Evolutionary conservation across 108 stramenopile species (phyloP), one percentile per base, ranked within the genome.

Genomic region (Cylindrotheca fusiformis): DNA sequence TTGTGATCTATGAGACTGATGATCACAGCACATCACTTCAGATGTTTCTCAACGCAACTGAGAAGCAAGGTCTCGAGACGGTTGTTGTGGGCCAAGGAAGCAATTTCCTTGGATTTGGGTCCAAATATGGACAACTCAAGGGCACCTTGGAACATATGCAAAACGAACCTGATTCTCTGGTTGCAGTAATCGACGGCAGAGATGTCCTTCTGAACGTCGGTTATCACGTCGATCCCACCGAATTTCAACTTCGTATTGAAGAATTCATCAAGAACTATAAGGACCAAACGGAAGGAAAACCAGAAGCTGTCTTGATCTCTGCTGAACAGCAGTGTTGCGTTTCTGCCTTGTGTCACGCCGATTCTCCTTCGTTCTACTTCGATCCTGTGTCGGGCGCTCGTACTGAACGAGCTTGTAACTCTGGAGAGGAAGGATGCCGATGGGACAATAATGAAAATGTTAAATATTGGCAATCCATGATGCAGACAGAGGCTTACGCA

Each of bases 41-140:
- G 36, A 41, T 41, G 36, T 41, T 41, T 41, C 36, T 41, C 36
- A 41, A 41, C 36, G 36, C 36, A 41, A 41, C 36, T 14, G 36
- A 41, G 14, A 41, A 14, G 14, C 10, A 10, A 10, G 36, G 36
- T 41, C 6, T 41, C 36, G 36, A 41, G 14, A 41, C 36, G 10
- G 14, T 14, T 6, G 36, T 41, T 10, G 36, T 41, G 10, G 36
- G 36, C 36, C 36, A 41, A 41, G 36, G 36, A 41, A 41, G 36
- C 14, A 14, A 6, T 41, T 41, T 41, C 36, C 6, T 10, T 41
- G 36, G 36, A 6, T 41, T 41, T 41, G 36, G 36, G 14, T 41
- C 36, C 36, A 41, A 41, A 41, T 41, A 41, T 41, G 6, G 6
- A 14, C 36, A 41, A 41, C 36, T 41, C 36, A 41, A 10, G 36